phyloP scores from a whole-genome alignment of 2,329 filamentous ascomycete genomes.

The Diplodia sapinea region DNA sequence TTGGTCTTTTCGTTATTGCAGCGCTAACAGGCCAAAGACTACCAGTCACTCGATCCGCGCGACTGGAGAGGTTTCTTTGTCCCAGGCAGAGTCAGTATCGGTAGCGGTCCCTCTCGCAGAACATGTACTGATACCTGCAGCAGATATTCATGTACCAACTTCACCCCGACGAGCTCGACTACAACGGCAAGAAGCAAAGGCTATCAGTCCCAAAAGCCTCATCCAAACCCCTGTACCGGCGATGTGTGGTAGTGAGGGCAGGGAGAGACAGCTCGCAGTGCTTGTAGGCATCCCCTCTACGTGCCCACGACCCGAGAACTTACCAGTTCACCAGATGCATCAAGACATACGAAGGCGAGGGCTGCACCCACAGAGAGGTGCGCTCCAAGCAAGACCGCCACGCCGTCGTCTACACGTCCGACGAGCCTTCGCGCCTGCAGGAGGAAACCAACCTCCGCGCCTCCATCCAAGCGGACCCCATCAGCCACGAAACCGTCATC shows the following conservation, averaged over 20 bases:
- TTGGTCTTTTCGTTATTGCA: neutral
- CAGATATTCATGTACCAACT: constrained; percentile 22
- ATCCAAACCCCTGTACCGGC: neutral
- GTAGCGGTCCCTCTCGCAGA: too few species aligned
- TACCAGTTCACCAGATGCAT: neutral
- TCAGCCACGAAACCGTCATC: constrained; percentile 11
- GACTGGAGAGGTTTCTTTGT: constrained; percentile 9
- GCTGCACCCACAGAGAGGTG: neutral
- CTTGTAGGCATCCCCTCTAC: neutral
- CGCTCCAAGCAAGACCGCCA: constrained; percentile 14
- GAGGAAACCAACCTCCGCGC: constrained; percentile 3
- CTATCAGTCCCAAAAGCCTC: neutral
- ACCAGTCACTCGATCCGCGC: neutral
- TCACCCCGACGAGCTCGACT: constrained; percentile 1
- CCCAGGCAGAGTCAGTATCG: neutral
- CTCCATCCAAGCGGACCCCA: constrained; percentile 22
- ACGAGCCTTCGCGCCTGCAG: neutral
- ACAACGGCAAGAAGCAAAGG: constrained; percentile 2
- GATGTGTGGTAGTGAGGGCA: constrained; percentile 1
- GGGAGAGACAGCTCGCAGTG: constrained; percentile 11
- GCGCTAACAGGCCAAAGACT: neutral
- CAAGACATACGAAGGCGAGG: constrained; percentile 11
- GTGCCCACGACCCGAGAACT: neutral
- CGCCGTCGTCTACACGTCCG: constrained; percentile 7
- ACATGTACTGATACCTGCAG: neutral